Evolutionary conservation across 2,329 filamentous ascomycete species (phyloP).

Genomic region (Didymella arachidicola): DNA sequence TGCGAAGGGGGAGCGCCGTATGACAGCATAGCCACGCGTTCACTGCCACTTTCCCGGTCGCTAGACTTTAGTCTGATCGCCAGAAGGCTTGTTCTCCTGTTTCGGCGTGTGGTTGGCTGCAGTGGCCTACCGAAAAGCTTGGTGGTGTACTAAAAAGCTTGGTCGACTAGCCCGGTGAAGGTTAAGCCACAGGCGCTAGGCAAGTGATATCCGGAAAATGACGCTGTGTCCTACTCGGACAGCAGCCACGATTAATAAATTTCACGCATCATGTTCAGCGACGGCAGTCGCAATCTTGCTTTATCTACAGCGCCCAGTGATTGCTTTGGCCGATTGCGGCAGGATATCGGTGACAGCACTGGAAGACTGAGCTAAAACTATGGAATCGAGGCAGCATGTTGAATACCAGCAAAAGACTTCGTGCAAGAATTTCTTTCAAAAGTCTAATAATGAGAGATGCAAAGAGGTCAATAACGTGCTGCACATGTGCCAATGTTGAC

Average conservation of each 20-base stretch:
- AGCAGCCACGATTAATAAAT: background rate
- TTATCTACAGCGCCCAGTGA: background rate
- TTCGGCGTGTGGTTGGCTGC: background rate
- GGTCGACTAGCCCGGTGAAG: constrained; percentile 13
- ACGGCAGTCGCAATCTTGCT: background rate
- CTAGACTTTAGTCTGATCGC: background rate
- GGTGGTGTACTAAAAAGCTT: constrained; percentile 6
- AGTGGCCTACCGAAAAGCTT: constrained; percentile 6
- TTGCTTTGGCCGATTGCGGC: no score
- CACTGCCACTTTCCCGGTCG: constrained; percentile 9
- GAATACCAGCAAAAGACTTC: background rate
- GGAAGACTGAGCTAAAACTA: no score
- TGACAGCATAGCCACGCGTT: constrained; percentile 22
- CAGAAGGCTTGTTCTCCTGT: background rate
- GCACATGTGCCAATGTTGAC: no score
- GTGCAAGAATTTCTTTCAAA: no score
- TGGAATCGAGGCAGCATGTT: background rate
- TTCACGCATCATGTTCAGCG: background rate
- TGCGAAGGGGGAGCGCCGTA: background rate
- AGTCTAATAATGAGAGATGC: no score
- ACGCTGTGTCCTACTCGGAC: background rate
- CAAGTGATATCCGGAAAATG: constrained; percentile 7
- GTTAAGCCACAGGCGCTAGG: constrained; percentile 22
- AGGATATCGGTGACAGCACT: no score
- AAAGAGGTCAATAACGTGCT: no score